phyloP scores from a whole-genome alignment of 805 yeast genomes.

The Metschnikowia matae region DNA sequence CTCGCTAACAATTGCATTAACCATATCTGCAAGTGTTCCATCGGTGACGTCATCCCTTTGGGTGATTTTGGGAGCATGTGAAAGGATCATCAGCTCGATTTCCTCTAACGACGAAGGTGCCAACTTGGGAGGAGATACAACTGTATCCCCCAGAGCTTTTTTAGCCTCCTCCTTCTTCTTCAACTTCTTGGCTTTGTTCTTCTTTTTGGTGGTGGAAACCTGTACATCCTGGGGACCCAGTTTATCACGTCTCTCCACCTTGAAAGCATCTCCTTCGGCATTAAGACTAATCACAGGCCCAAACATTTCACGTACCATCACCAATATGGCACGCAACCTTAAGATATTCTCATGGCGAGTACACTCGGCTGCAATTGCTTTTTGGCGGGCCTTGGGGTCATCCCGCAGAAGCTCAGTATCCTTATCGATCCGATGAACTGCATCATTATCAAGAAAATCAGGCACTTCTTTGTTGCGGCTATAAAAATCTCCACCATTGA shows the following conservation, averaged over 20 bases:
- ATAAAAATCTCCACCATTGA: slow-evolving; percentile 21
- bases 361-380: slow-evolving; percentile 10
- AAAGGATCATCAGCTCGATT: slow-evolving; percentile 33
- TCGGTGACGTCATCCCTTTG: slow-evolving; percentile 8
- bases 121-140: neutral
- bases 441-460: slow-evolving; percentile 21
- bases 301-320: slow-evolving; percentile 21
- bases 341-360: slow-evolving; percentile 24
- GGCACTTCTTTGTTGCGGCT: slow-evolving; percentile 15
- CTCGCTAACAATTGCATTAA: slow-evolving; percentile 15
- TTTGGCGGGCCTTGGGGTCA: slow-evolving; percentile 1
- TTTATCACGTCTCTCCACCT: slow-evolving; percentile 9
- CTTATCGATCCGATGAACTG: slow-evolving; percentile 14
- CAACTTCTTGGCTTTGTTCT: neutral
- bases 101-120: slow-evolving; percentile 32
- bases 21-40: slow-evolving; percentile 15
- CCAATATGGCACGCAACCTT: slow-evolving; percentile 26
- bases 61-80: slow-evolving; percentile 26
- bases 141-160: neutral
- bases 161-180: slow-evolving; percentile 6
- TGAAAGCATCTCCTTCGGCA: slow-evolving; percentile 6
- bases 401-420: slow-evolving; percentile 11
- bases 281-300: slow-evolving; percentile 10
- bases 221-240: slow-evolving; percentile 8
- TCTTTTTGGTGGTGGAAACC: neutral